Conservation (phyloP, 1,284 basidiomycete genomes). For the Sporisorium reilianum region DNA sequence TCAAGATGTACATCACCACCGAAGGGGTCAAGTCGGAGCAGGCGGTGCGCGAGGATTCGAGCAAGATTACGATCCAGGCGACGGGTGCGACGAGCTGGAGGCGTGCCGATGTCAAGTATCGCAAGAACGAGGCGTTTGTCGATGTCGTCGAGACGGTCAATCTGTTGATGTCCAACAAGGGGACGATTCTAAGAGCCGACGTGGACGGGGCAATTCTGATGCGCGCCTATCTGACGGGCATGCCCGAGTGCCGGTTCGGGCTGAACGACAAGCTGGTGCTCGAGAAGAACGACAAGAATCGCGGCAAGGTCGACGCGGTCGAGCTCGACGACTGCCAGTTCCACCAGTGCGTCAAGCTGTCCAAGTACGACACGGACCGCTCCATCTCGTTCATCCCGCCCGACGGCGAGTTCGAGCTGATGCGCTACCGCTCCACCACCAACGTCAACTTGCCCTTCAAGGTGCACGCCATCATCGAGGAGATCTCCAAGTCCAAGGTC, state of each 20-base stretch:
- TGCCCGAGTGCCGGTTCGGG: constrained; percentile 97
- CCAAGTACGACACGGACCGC: constrained; percentile 91
- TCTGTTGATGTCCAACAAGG: constrained; percentile 94
- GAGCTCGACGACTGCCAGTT: constrained; percentile 98
- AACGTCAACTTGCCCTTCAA: constrained; percentile 94
- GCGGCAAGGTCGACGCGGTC: constrained; percentile 52
- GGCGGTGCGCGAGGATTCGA: constrained; percentile 86
- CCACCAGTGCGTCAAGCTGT: constrained; percentile 95
- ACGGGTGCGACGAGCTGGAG: constrained; percentile 95
- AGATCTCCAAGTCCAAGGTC: constrained; percentile 89
- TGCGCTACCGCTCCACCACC: constrained; percentile 94
- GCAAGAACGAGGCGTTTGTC: constrained; percentile 98
- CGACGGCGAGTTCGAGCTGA: constrained; percentile 98
- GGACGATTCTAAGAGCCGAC: constrained; percentile 91
- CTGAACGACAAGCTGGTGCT: constrained; percentile 97
- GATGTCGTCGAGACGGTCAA: constrained; percentile 98
- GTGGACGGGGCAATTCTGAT: constrained; percentile 98
- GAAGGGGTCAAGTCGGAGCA: constrained; percentile 89
- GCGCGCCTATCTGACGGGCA: constrained; percentile 95
- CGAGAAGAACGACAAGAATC: constrained; percentile 76
- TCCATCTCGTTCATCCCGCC: constrained; percentile 97
- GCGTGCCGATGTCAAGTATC: constrained; percentile 92
- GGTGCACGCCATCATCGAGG: constrained; percentile 89
- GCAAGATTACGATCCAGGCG: constrained; percentile 95
- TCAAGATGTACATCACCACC: constrained; percentile 98